Conservation (phyloP, 2,329 filamentous ascomycete species). For the Cryphonectria parasitica region DNA sequence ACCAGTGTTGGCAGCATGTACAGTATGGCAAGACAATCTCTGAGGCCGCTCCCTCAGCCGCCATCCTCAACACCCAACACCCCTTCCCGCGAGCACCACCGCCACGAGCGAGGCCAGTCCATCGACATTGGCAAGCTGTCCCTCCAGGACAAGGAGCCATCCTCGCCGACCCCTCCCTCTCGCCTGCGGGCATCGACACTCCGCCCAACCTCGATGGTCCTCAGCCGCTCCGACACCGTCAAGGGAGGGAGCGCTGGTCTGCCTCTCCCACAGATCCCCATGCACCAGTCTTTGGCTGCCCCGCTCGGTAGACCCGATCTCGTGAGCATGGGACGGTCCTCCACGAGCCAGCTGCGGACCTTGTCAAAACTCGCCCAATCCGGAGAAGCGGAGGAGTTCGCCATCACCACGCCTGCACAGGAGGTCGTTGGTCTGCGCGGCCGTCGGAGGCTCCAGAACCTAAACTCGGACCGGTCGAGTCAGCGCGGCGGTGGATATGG, state of each 20-base stretch:
- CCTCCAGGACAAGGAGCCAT: slow-evolving; percentile 49
- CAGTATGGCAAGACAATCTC: slow-evolving; percentile 72
- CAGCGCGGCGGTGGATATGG: slow-evolving; percentile 59
- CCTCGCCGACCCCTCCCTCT: slow-evolving; percentile 48
- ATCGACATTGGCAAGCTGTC: slow-evolving; percentile 61
- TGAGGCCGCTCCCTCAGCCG: slow-evolving; percentile 73
- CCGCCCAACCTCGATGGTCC: slow-evolving; percentile 65
- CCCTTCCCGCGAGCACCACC: slow-evolving; percentile 34
- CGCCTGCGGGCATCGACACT: slow-evolving; percentile 42
- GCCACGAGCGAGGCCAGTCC: slow-evolving; percentile 35
- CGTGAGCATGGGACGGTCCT: slow-evolving; percentile 81
- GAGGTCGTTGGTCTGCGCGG: slow-evolving; percentile 89
- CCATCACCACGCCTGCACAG: slow-evolving; percentile 75
- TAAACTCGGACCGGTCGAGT: slow-evolving; percentile 51
- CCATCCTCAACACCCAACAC: slow-evolving; percentile 51
- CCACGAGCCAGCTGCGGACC: slow-evolving; percentile 86
- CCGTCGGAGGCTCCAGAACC: slow-evolving; percentile 78
- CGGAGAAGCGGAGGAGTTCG: slow-evolving; percentile 77
- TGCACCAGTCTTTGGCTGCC: slow-evolving; percentile 45
- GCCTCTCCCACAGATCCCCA: slow-evolving; percentile 39
- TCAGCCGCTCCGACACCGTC: slow-evolving; percentile 61
- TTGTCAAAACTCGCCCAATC: slow-evolving; percentile 82
- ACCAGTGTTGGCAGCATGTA: slow-evolving; percentile 66
- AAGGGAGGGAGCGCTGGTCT: slow-evolving; percentile 41
- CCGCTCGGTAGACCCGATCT: slow-evolving; percentile 72